A percentile compares a stretch with the other conserved stretches of the same genome.
Evolutionary conservation across 1,139 yeast genomes (phyloP).

Genomic region (Starmera stellimalicola): DNA sequence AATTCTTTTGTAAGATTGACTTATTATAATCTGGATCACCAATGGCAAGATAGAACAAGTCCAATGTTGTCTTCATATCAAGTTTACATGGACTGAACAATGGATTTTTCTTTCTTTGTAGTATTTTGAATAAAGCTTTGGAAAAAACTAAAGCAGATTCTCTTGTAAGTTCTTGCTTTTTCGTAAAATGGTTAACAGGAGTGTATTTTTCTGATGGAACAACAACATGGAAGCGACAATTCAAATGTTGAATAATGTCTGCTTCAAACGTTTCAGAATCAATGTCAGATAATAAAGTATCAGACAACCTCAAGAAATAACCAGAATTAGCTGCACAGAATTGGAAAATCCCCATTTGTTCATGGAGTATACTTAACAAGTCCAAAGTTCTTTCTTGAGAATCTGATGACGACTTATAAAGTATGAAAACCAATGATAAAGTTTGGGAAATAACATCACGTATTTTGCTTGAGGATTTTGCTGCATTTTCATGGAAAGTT

Average conservation of each 20-base stretch:
- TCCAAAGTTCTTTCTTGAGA: conserved; percentile 17
- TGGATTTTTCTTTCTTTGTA: conserved; percentile 52
- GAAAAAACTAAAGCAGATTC: conserved; percentile 51
- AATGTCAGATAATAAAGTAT: conserved; percentile 40
- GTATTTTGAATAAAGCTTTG: conserved; percentile 51
- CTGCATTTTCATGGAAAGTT: conserved; percentile 22
- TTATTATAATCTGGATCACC: conserved; percentile 55
- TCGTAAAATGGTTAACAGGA: conserved; percentile 63
- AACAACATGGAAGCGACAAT: conserved; percentile 68
- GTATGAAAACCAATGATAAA: conserved; percentile 25
- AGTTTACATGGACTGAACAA: conserved; percentile 45
- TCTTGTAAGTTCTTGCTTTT: conserved; percentile 30
- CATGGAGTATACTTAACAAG: conserved; percentile 53
- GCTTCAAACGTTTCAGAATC: conserved; percentile 38
- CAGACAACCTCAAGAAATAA: conserved; percentile 48
- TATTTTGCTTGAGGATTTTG: conserved; percentile 30
- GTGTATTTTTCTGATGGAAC: conserved; percentile 48
- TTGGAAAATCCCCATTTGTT: conserved; percentile 58
- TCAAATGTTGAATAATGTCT: conserved; percentile 64
- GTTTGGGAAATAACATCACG: conserved; percentile 43
- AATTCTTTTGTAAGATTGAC: conserved; percentile 28
- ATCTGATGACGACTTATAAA: conserved; percentile 17
- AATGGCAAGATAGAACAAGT: conserved; percentile 59
- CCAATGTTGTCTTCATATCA: conserved; percentile 66
- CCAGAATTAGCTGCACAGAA: conserved; percentile 66